Evolutionary conservation across 495 filamentous ascomycete genomes (phyloP).

Genomic region (Xylaria cubensis): DNA sequence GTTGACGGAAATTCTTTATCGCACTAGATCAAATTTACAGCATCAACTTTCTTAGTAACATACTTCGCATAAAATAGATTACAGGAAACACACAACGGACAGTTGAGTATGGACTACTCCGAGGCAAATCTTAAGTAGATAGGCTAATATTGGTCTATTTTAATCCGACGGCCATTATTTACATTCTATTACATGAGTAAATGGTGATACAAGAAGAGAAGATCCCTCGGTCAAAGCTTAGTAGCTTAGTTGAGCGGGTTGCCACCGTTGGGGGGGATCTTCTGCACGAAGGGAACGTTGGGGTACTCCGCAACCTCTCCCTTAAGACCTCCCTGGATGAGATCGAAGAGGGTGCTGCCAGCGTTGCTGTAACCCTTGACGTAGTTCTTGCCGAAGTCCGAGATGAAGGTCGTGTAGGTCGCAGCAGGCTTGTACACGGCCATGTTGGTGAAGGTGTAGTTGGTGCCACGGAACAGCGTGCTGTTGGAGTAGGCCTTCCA

Average conservation of each 20-base stretch:
- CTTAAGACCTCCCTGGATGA: slow-evolving; percentile 16
- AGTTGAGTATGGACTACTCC: not conserved
- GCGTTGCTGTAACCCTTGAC: slow-evolving; percentile 6
- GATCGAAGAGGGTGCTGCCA: not conserved
- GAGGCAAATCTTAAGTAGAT: not conserved
- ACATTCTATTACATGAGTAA: not conserved
- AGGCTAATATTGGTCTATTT: not conserved
- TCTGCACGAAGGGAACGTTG: slow-evolving; percentile 23
- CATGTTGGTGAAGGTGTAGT: slow-evolving; percentile 24
- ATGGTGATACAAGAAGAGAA: slow-evolving; percentile 11
- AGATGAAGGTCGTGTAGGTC: slow-evolving; percentile 17
- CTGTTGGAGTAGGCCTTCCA: slow-evolving; percentile 16
- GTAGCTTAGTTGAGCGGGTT: slow-evolving; percentile 11
- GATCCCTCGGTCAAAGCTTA: slow-evolving; percentile 6
- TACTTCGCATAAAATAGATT: not conserved
- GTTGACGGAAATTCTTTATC: no score
- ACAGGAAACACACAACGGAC: not conserved
- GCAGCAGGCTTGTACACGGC: slow-evolving; percentile 21
- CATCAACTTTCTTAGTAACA: not conserved
- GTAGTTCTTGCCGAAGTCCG: not conserved
- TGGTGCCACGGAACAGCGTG: slow-evolving; percentile 20
- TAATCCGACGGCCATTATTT: not conserved
- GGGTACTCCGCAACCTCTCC: slow-evolving; percentile 12
- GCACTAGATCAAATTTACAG: not conserved
- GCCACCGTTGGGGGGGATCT: not conserved